phyloP scores from a whole-genome alignment of 352 stramenopile species.

The Phytophthora crassamura region DNA sequence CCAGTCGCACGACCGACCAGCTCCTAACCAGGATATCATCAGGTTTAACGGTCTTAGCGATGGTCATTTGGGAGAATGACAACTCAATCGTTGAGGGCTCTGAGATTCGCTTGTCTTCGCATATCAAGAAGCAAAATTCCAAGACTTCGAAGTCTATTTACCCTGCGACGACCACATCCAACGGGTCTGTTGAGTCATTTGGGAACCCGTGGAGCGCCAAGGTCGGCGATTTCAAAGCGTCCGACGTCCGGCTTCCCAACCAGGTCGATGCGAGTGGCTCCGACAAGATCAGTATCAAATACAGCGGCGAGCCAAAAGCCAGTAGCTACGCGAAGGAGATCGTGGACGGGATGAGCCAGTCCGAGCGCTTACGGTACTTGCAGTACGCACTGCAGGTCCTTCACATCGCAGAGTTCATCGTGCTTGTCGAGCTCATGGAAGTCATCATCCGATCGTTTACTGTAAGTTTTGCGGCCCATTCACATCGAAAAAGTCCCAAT shows the following conservation, averaged over 20 bases:
- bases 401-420: constrained; percentile 31
- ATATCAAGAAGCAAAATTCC: not conserved
- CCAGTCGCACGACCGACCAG: not conserved
- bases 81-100: not conserved
- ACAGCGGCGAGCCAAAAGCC: not conserved
- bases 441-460: constrained; percentile 29
- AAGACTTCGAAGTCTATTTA: not conserved
- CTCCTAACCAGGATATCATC: not conserved
- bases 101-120: constrained; percentile 1
- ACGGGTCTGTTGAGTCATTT: constrained; percentile 1
- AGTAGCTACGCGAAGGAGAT: constrained; percentile 3
- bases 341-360: constrained; percentile 10
- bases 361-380: constrained; percentile 12
- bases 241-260: not conserved
- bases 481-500: not conserved
- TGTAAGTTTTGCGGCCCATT: constrained; percentile 7
- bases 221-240: not conserved
- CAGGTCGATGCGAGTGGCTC: not conserved
- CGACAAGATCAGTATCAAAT: not conserved
- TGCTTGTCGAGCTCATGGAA: constrained; percentile 35
- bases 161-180: not conserved
- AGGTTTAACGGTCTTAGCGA: constrained; percentile 11
- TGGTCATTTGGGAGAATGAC: constrained; percentile 27
- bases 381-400: constrained; percentile 26
- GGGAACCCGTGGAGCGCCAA: not conserved